Percentiles rank a stretch among this genome's conserved stretches.
These are phyloP conservation scores for Furcasterigmium furcatum DNA, from an alignment of 2,329 filamentous ascomycete species.

Conservation along the genomic window DNA sequence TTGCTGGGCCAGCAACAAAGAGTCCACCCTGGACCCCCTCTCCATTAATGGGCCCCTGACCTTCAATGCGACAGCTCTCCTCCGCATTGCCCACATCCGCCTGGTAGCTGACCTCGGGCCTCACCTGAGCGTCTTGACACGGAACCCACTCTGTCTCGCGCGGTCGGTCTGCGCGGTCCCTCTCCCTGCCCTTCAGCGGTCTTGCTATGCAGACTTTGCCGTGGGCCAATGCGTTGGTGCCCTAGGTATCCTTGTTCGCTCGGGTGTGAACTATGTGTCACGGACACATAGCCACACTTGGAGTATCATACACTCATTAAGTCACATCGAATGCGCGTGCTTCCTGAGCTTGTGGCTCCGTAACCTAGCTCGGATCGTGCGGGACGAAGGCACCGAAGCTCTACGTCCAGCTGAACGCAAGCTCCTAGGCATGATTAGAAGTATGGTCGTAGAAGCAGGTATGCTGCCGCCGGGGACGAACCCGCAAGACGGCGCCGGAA, in stretches of 20 bases:
- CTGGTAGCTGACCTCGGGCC: neutral
- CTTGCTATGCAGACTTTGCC: slow-evolving; percentile 42
- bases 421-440: neutral
- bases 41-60: slow-evolving; percentile 49
- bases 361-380: slow-evolving; percentile 11
- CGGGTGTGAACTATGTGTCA: slow-evolving; percentile 50
- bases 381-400: neutral
- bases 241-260: slow-evolving; percentile 47
- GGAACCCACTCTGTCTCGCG: slow-evolving; percentile 43
- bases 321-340: slow-evolving; percentile 47
- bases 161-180: slow-evolving; percentile 23
- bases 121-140: slow-evolving; percentile 40
- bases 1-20: slow-evolving; percentile 46
- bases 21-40: slow-evolving; percentile 49
- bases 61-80: slow-evolving; percentile 29
- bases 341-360: slow-evolving; percentile 38
- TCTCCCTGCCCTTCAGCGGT: slow-evolving; percentile 26
- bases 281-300: slow-evolving; percentile 50
- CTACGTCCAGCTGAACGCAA: neutral
- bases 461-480: neutral
- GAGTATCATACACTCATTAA: slow-evolving; percentile 52
- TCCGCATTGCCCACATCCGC: neutral
- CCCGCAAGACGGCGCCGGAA: neutral
- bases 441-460: neutral
- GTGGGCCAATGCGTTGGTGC: slow-evolving; percentile 49